A percentile compares a stretch with the other conserved stretches of the same genome.
Conservation (phyloP, 2,329 filamentous ascomycete genomes). For the Arthrinium phaeospermum region DNA sequence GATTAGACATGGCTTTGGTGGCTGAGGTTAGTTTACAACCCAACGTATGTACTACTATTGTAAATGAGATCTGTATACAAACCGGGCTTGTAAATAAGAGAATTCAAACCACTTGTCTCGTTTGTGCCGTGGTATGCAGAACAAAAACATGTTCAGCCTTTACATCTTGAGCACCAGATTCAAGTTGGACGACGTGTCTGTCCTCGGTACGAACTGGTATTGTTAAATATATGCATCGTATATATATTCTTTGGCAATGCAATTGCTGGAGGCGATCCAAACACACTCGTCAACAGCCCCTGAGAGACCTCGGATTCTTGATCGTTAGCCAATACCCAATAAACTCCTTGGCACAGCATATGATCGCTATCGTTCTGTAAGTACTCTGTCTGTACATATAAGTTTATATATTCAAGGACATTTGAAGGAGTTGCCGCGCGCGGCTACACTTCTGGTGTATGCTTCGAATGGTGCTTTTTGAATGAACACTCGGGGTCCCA, state of each 20-base stretch:
- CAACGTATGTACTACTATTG: constrained; percentile 22
- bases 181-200: not conserved
- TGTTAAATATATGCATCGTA: not conserved
- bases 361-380: not conserved
- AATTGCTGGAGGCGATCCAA: no score
- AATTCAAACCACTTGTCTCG: not conserved
- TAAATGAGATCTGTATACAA: constrained; percentile 23
- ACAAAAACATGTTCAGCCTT: not conserved
- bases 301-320: no score
- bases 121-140: not conserved
- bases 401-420: no score
- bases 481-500: no score
- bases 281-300: no score
- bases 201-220: not conserved
- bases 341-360: not conserved
- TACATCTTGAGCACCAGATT: not conserved
- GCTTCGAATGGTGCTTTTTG: no score
- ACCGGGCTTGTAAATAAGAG: not conserved
- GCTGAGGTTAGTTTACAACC: not conserved
- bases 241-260: not conserved
- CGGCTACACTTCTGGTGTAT: no score
- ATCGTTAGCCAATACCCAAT: no score
- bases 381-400: no score
- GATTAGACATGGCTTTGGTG: not conserved
- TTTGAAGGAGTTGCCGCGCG: no score